A percentile compares a stretch with the other conserved stretches of the same genome.
Evolutionary conservation across 2,329 filamentous ascomycete species (phyloP).

Genomic region (Chaetomium olivaceum): DNA sequence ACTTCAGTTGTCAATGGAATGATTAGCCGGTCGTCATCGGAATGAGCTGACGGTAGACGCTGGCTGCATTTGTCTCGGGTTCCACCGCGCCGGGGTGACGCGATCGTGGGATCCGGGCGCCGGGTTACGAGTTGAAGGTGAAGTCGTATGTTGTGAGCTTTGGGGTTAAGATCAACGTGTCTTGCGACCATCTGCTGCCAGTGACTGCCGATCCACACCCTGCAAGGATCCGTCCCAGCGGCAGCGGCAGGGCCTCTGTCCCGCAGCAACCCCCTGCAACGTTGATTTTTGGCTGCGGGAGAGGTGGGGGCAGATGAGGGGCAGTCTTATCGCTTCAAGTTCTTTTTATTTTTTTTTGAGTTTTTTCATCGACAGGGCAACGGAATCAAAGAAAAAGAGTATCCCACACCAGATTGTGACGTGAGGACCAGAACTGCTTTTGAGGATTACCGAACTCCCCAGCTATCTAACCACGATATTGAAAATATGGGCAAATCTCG

Average conservation of each 20-base stretch:
- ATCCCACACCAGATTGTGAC: neutral
- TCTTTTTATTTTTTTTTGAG: slow-evolving; percentile 18
- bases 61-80: slow-evolving; percentile 3
- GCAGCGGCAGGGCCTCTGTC: neutral
- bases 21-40: slow-evolving; percentile 14
- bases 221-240: neutral
- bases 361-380: slow-evolving; percentile 9
- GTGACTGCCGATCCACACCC: neutral
- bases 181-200: neutral
- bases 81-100: slow-evolving; percentile 1
- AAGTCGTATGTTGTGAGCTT: neutral
- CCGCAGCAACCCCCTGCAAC: neutral
- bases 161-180: slow-evolving; percentile 1
- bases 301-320: slow-evolving; percentile 8
- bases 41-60: too few species aligned
- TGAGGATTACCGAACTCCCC: neutral
- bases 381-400: neutral
- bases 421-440: neutral
- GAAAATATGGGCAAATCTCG: slow-evolving; percentile 60
- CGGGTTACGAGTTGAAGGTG: neutral
- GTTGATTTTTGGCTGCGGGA: neutral
- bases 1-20: slow-evolving; percentile 7
- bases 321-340: slow-evolving; percentile 6
- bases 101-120: neutral
- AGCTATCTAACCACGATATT: neutral